Evolutionary conservation across 768 basidiomycete genomes (phyloP), one percentile per base, ranked within the genome.

Genomic region (Boletus insuetus): DNA sequence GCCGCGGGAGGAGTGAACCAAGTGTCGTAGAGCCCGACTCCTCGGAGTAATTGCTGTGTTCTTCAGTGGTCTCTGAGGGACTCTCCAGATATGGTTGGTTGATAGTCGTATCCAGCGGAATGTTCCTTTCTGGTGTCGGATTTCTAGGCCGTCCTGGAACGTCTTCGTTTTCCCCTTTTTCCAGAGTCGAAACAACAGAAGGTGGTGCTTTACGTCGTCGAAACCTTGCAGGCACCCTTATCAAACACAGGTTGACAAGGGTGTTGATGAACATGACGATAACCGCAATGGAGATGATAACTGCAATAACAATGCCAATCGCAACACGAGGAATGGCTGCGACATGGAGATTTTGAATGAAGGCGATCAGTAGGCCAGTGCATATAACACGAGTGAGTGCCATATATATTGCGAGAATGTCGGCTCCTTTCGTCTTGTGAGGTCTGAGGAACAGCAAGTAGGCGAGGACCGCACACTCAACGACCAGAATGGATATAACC

Each of bases 301-400:
- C 82, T 13, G 85, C 83, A 38, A 83, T 77, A 58, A 92, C 79
- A 53, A 89, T 79, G 20, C 92, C 93, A 53, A 97, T 85, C 34
- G 82, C 86, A 2, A 90, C 87, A 19, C 93, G 82, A 1, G 89
- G 85, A 61, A 96, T 96, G 39, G 93, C 77, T 17, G 77, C 72
- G 34, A 94, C 78, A 7, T 76, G 69, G 24, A 94, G 65, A 10
- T 71, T 74, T 58, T 89, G 79, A 45, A 92, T 73, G 69, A 94
- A 97, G 0, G 90, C 83, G 58, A 96, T 80, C 74, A 90, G 74
- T 20, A 93, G 67, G 7, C 83, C 87, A 26, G 85, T 84, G 53
- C 82, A 86, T 12, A 86, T 74, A 9, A 95, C 73, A 26, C 93
- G 81, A 12, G 84, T 79, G 59, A 88, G 75, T 39, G 82, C 79